A percentile compares a stretch with the other conserved stretches of the same genome.
phyloP scores from a whole-genome alignment of 495 filamentous ascomycete species.

The Aeminium ludgeri region DNA sequence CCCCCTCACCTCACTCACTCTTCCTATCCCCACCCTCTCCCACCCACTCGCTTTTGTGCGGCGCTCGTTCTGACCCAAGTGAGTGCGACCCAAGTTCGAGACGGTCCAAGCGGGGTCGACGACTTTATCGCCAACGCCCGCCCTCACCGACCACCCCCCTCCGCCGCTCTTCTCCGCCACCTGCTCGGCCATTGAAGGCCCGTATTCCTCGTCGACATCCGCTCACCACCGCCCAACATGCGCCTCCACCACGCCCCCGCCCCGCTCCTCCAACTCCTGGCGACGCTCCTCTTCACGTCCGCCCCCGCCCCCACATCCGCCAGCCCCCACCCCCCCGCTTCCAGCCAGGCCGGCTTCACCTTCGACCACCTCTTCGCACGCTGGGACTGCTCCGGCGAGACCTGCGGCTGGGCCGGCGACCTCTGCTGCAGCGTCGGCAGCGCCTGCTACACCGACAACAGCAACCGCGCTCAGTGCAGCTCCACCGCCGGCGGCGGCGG shows the following conservation, averaged over 20 bases:
- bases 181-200: neutral
- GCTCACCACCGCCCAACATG: slow-evolving; percentile 12
- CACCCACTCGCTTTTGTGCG: no score
- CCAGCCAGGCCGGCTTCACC: slow-evolving; percentile 11
- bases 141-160: no score
- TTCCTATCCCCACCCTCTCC: no score
- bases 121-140: no score
- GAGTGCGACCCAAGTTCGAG: no score
- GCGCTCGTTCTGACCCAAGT: no score
- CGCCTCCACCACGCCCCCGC: slow-evolving; percentile 14
- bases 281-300: slow-evolving; percentile 16
- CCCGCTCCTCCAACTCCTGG: slow-evolving; percentile 19
- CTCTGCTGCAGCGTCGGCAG: slow-evolving; percentile 48
- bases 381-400: slow-evolving; percentile 36
- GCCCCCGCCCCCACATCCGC: slow-evolving; percentile 10
- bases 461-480: slow-evolving; percentile 38
- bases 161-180: no score
- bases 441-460: slow-evolving; percentile 45
- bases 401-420: slow-evolving; percentile 48
- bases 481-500: slow-evolving; percentile 17
- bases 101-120: no score
- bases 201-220: slow-evolving; percentile 14
- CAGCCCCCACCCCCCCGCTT: slow-evolving; percentile 15
- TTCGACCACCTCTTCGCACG: slow-evolving; percentile 31
- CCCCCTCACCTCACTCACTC: no score